These are phyloP conservation scores for Termitomyces sp. DNA, from an alignment of 768 basidiomycete species.

Conservation along the genomic window DNA sequence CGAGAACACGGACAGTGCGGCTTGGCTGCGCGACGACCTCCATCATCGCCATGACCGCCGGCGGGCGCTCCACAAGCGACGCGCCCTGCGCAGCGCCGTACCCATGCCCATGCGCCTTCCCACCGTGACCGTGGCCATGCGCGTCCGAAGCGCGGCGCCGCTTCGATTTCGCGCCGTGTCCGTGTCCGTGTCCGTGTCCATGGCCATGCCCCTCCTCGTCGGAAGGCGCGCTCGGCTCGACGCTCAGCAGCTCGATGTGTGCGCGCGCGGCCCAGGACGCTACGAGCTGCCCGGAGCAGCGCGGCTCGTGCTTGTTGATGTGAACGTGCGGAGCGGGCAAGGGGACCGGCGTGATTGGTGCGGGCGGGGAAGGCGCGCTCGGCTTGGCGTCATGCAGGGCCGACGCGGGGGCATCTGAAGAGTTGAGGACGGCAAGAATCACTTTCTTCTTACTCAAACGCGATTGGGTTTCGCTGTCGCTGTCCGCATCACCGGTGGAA, in stretches of 20 bases:
- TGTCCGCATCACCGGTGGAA: constrained; percentile 4
- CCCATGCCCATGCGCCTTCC: not conserved
- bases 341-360: constrained; percentile 49
- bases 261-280: constrained; percentile 64
- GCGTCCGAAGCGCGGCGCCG: not conserved
- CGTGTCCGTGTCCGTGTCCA: not conserved
- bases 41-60: constrained; percentile 81
- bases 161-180: not conserved
- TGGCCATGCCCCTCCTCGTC: constrained; percentile 15
- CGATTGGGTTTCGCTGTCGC: constrained; percentile 3
- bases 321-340: constrained; percentile 56
- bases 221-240: constrained; percentile 39
- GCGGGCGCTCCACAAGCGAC: constrained; percentile 69
- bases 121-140: not conserved
- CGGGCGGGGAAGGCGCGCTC: constrained; percentile 21
- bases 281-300: constrained; percentile 59
- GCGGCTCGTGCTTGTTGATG: constrained; percentile 55
- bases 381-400: constrained; percentile 18
- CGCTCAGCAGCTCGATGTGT: constrained; percentile 49
- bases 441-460: constrained; percentile 39
- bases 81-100: constrained; percentile 19
- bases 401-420: constrained; percentile 10
- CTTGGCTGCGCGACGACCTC: constrained; percentile 67
- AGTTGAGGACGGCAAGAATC: constrained; percentile 49
- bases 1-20: constrained; percentile 73